Percentiles rank a stretch among this genome's conserved stretches.
Evolutionary conservation across 2,329 filamentous ascomycete genomes (phyloP).

Genomic region (Aureobasidium musti): DNA sequence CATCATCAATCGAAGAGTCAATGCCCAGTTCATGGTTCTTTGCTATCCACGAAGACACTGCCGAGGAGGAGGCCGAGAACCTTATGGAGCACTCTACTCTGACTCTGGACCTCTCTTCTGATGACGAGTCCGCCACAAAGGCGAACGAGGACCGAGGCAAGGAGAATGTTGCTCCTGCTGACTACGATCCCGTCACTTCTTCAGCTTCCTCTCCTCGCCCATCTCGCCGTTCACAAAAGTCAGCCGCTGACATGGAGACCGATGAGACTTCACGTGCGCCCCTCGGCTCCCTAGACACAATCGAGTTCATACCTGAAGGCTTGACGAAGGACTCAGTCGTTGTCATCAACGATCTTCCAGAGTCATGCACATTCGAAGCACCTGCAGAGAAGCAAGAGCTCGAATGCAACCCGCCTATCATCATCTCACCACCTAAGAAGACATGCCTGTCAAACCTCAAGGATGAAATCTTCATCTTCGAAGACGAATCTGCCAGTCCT

Average conservation of each 20-base stretch:
- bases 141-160: slow-evolving; percentile 69
- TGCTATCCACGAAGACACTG: slow-evolving; percentile 89
- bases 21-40: slow-evolving; percentile 74
- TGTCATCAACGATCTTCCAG: slow-evolving; percentile 34
- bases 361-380: slow-evolving; percentile 13
- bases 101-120: slow-evolving; percentile 83
- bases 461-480: slow-evolving; percentile 21
- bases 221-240: neutral
- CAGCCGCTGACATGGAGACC: slow-evolving; percentile 41
- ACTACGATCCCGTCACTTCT: slow-evolving; percentile 38
- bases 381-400: neutral
- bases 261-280: slow-evolving; percentile 38
- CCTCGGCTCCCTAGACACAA: slow-evolving; percentile 42
- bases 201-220: neutral
- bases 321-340: slow-evolving; percentile 39
- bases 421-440: slow-evolving; percentile 10
- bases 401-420: neutral
- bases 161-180: slow-evolving; percentile 82
- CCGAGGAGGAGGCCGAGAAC: slow-evolving; percentile 88
- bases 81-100: slow-evolving; percentile 88
- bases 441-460: neutral
- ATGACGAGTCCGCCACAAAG: slow-evolving; percentile 68
- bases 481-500: slow-evolving; percentile 23
- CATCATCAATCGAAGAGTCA: slow-evolving; percentile 58
- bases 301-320: slow-evolving; percentile 41